Evolutionary conservation across 805 yeast species (phyloP), one percentile per base, ranked within the genome.

Genomic region (Nakazawaea holstii): DNA sequence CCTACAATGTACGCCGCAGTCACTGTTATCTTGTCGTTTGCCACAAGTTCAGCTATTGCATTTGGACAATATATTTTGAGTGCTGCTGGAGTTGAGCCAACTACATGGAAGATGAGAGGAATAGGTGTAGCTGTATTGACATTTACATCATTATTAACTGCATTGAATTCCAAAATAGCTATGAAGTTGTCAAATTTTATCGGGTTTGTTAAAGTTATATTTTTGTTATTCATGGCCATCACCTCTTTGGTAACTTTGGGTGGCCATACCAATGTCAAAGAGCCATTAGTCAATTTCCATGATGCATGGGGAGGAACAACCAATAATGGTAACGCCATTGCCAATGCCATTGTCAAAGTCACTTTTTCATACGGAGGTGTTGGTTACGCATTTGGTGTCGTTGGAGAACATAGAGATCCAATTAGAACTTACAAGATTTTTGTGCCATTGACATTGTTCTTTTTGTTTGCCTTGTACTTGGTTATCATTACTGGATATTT

Each of bases 351-450:
- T 35, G 58, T 72, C 43, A 72, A 73, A 43, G 74, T 69, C 37
- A 60, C 72, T 3, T 73, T 72, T 43, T 62, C 76, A 1, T 73
- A 67, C 49, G 65, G 72, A 45, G 77, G 77, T 35, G 54, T 66
- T 15, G 53, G 55, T 8, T 72, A 72, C 55, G 69, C 70, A 0
- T 65, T 72, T 53, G 64, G 62, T 10, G 64, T 71, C 30, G 65
- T 60, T 32, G 60, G 60, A 13, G 68, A 65, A 45, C 32, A 43
- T 30, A 45, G 38, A 36, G 75, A 68, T 59, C 65, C 65, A 54
- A 68, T 53, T 43, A 63, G 62, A 13, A 56, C 63, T 28, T 61
- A 57, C 53, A 56, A 57, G 33, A 50, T 35, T 33, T 59, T 59
- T 39, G 60, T 67, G 26, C 72, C 72, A n/a, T 38, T 51, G 2